Conservation (phyloP, 306 rosid genomes). For the Trifolium repens region DNA sequence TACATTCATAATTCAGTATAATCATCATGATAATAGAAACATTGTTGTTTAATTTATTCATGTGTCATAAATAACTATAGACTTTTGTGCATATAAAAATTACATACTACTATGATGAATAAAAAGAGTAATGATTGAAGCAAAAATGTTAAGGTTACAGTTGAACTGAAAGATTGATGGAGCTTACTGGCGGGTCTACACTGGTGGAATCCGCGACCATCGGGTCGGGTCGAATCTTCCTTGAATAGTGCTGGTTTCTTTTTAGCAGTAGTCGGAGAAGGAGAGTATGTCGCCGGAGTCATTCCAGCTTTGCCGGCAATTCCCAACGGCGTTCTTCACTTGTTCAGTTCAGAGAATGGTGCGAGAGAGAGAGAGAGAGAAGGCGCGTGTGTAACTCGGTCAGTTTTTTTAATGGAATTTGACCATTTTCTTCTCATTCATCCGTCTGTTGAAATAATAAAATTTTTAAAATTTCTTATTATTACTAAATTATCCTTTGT, state of each 20-base stretch:
- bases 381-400: too few species aligned
- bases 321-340: conserved; percentile 24
- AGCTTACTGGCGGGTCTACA: conserved; percentile 90
- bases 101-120: too few species aligned
- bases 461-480: too few species aligned
- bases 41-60: neutral
- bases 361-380: too few species aligned
- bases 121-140: too few species aligned
- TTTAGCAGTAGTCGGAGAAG: conserved; percentile 60
- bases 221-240: conserved; percentile 81
- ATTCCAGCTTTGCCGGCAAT: conserved; percentile 74
- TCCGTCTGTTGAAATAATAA: too few species aligned
- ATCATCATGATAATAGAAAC: neutral
- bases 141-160: too few species aligned
- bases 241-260: conserved; percentile 49
- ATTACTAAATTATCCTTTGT: too few species aligned
- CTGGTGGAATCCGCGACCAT: conserved; percentile 82
- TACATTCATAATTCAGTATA: neutral
- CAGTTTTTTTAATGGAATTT: too few species aligned
- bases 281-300: conserved; percentile 73
- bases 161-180: neutral
- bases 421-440: too few species aligned
- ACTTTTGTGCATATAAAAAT: neutral
- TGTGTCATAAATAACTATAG: neutral
- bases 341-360: too few species aligned